Evolutionary conservation across 192 early-diverging fungal species (phyloP).

Genomic region (Umbelopsis ramanniana): DNA sequence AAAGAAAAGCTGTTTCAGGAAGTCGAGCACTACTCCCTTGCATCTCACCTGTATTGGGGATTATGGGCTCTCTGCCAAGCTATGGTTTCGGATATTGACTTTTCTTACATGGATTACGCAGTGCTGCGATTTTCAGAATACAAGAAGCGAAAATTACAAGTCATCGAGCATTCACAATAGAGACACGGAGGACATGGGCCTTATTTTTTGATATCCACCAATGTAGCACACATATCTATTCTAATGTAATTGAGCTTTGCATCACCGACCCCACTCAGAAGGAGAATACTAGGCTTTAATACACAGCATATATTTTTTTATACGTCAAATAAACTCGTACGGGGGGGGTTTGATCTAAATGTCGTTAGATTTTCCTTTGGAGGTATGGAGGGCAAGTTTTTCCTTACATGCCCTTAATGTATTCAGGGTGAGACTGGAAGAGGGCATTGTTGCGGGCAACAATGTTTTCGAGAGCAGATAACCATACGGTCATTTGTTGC

Average conservation of each 20-base stretch:
- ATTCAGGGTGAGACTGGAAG: slow-evolving; percentile 52
- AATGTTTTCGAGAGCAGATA: slow-evolving; percentile 73
- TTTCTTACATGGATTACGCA: slow-evolving; percentile 94
- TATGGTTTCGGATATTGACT: slow-evolving; percentile 89
- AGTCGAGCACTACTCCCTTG: slow-evolving; percentile 82
- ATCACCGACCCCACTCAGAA: slow-evolving; percentile 1
- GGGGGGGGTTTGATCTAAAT: neutral
- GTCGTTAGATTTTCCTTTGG: neutral
- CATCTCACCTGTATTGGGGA: slow-evolving; percentile 94
- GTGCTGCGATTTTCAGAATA: slow-evolving; percentile 82
- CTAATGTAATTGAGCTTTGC: neutral
- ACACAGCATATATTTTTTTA: too few relatives aligned
- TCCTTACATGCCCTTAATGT: slow-evolving; percentile 47
- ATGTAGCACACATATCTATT: slow-evolving; percentile 1
- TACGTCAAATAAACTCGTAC: too few relatives aligned
- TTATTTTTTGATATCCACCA: slow-evolving; percentile 16
- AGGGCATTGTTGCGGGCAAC: slow-evolving; percentile 66
- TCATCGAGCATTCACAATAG: slow-evolving; percentile 30
- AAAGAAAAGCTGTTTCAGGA: slow-evolving; percentile 72
- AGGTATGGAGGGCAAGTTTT: neutral
- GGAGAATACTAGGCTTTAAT: too few relatives aligned
- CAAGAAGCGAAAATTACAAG: slow-evolving; percentile 56
- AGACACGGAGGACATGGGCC: neutral
- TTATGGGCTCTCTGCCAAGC: slow-evolving; percentile 84
- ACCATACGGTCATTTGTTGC: slow-evolving; percentile 69